Base-by-base conservation (phyloP, 495 filamentous ascomycete species). In the Hypoxylon crocopeplum region DNA sequence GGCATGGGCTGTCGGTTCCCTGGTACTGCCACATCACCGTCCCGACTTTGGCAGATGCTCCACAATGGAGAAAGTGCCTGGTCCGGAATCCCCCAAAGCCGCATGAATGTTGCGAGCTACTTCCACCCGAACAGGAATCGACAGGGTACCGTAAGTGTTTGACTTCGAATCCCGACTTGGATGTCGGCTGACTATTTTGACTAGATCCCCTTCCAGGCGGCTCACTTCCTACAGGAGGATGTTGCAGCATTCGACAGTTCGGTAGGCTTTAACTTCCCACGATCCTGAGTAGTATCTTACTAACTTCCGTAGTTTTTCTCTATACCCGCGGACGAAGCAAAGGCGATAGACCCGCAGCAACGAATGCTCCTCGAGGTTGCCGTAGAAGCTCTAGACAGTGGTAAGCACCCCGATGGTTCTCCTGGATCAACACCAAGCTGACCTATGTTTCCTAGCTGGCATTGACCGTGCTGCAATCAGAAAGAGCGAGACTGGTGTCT, bases 191-290 rank as follows among this genome's bases (percentile, higher is more conserved):
- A 62, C 34, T 5, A 0, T 16, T 51, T 12, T 5, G 2, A 33
- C 3, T 8, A 63, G 59, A 52, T 57, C 3, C 59, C 52, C 17
- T 86, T 89, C 1, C 82, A 84, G 10, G 91, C 86, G 45, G 91
- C 88, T 3, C 89, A 87, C 71, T 94, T 90, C 72, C 84, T 93
- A n/a, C 58, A 62, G 11, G 64, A 77, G 11, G 76, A 80, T 53
- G 15, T 77, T 0, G 64, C 48, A 2, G 25, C 47, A 0, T 80
- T 80, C 30, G 78, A 82, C 50, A 74, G 74, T n/a, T 62, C 52
- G 11, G 59, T 62, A 56, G 41, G 52, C 16, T 22, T 12, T 32
- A 5, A 27, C 24, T 8, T 19, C n/a, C 2, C 25, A 32, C 15
- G 0, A 27, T 2, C 16, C 3, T 2, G 2, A 24, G 21, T 3